Evolutionary conservation across 1,284 basidiomycete genomes (phyloP), one percentile per base, ranked within the genome.

Genomic region (Schizopora paradoxa): DNA sequence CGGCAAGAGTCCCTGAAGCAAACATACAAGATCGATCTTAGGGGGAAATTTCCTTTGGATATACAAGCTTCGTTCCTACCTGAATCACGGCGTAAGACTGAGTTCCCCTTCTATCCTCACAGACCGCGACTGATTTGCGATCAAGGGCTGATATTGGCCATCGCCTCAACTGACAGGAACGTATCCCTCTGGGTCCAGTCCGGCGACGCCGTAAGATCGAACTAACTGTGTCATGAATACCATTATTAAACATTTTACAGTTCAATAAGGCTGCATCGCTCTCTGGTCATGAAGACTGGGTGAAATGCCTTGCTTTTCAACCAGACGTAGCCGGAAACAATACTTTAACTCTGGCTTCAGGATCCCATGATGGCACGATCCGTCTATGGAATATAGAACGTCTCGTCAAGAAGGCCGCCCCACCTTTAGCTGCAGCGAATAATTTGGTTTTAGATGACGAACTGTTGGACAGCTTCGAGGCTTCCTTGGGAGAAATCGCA

Each of bases 281-380:
- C 27, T 74, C 87, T 27, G 93, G 93, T 0, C 93, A 98, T 59
- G 88, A 95, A 69, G 93, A 97, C 61, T 98, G 93, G 93, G 74
- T 96, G 41, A 80, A 86, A 51, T 75, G 79, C 50, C 73, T 97
- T 21, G 73, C 82, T 2, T 90, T 96, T 62, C 73, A 73, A 22
- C 35, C 56, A 2, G 61, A 67, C 7, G 39, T 49, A 8, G 42
- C 52, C 31, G 51, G 58, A 6, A 60, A 60, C 6, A 65, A 72
- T 37, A 62, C 70, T 14, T 66, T 82, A 21, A 54, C 80, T 1
- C 72, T 97, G 14, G 91, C 94, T 1, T 93, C 91, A 11, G 94
- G 91, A 1, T 91, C 91, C 3, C 93, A 96, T 65, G 94, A 97
- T 61, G 80, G 82, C 13, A 93, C 89, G 29, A 87, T 96, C 45